Base-by-base conservation (phyloP, 1,139 yeast genomes). In the Debaryomycetaceae sp. region DNA sequence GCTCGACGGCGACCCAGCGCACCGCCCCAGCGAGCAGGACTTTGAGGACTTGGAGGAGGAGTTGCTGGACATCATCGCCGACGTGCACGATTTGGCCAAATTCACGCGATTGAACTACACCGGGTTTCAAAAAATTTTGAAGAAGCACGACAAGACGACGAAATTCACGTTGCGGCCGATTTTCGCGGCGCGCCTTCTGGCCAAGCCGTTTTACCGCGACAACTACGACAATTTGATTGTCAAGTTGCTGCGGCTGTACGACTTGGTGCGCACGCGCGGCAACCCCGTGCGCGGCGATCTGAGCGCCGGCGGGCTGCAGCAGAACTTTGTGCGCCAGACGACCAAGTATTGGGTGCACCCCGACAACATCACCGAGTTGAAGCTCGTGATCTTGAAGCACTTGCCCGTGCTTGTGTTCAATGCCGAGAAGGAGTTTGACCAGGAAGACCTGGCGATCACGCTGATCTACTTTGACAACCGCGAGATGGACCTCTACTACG, bases 331-430 rank as follows among this genome's bases (percentile, higher is more conserved):
- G 30, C 81, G 98, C 59, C 98, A 91, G 61, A 91, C 98, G 13
- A 91, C 98, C 13, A 91, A 91, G 53, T 91, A 91, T 62, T 91
- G 98, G 98, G 97, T 91, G 18, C 98, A 91, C 54, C 96, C 96
- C 7, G 98, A 91, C 60, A 91, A 91, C 57, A 89, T 91, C 52
- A 91, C 98, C n/a, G 98, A 91, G 61, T 74, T 91, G 58, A 91
- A 91, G 62, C 73, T 91, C 51, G 83, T 88, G 43, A 81, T 91
- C 42, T 71, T 91, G 54, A 89, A 91, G 61, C 98, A 91, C 59
- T 71, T 91, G 48, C 98, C 98, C 1, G 98, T 91, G 20, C 72
- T 91, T 44, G 98, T 91, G 23, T 91, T 91, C 72, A 91, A 91
- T 52, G 81, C 97, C 30, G 89, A 86, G 51, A 91, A 91, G 63